Evolutionary conservation across 345 rosid species (phyloP).

Genomic region (Melaleuca alternifolia): DNA sequence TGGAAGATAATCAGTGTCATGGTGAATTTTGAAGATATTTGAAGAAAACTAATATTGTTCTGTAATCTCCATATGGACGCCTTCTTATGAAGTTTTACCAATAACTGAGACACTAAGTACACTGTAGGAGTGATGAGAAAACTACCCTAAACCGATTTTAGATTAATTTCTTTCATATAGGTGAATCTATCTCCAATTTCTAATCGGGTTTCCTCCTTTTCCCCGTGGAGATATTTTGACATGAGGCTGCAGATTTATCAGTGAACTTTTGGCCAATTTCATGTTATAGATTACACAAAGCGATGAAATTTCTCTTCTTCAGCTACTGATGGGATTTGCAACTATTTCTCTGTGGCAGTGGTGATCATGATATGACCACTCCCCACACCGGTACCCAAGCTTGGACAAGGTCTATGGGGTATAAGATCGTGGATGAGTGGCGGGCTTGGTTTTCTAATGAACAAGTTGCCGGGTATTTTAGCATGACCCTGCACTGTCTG

Average conservation of each 20-base stretch:
- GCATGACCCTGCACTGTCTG: neutral
- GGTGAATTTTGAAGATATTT: neutral
- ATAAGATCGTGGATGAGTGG: conserved; percentile 8
- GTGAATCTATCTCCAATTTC: neutral
- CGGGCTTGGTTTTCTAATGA: conserved; percentile 24
- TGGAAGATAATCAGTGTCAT: neutral
- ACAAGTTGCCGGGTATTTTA: conserved; percentile 35
- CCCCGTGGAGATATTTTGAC: neutral
- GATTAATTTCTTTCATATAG: neutral
- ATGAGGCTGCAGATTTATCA: neutral
- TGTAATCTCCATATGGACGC: neutral
- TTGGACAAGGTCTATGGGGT: conserved; percentile 45
- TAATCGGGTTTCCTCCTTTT: neutral
- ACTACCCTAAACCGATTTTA: neutral
- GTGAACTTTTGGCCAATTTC: neutral
- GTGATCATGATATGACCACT: conserved; percentile 50
- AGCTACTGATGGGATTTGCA: neutral
- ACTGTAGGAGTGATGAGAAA: neutral
- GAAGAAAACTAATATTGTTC: neutral
- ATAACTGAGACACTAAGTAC: neutral
- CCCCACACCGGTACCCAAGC: conserved; percentile 50
- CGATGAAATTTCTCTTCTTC: neutral
- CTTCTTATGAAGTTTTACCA: neutral
- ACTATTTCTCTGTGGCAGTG: conserved; percentile 9
- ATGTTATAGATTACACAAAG: neutral